Evolutionary conservation across 345 rosid species (phyloP), one percentile per base, ranked within the genome.

Genomic region (Aegle marmelos): DNA sequence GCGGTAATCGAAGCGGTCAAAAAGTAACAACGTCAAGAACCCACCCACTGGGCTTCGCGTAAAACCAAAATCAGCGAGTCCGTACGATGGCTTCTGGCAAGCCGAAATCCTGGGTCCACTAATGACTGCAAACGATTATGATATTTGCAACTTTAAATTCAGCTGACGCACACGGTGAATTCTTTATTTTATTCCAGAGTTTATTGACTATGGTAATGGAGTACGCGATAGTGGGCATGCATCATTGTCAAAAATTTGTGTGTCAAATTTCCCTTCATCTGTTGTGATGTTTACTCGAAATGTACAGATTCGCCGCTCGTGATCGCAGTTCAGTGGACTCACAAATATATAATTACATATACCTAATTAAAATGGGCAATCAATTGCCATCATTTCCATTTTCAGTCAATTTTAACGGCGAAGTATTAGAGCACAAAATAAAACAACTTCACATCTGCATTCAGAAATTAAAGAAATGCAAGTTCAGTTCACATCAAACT

Each of bases 1-100:
- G 22, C 4, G 39, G 59, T 45, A 39, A 41, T 17, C 65, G 31
- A 25, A 28, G 50, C 48, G 25, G 30, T 30, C 62, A 64, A 75
- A 63, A 64, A 64, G 61, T 61, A 63, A 6, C 62, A 75, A 50
- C 33, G 70, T 75, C 71, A 3, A 63, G 25, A 50, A 11, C 70
- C n/a, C 62, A 63, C 70, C 50, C 50, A 13, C 17, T 13, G 5
- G 4, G 16, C 17, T 11, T 45, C 4, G 4, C 50, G 13, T 11
- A 41, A n/a, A 41, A 6, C 50, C 50, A 41, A 41, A 41, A 11
- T 41, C 50, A 41, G 11, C 11, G 50, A 41, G 16, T 3, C 50
- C 11, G 13, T 41, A 3, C 3, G 50, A 11, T 11, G 48, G 50
- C 50, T 41, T 13, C 50, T 41, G 50, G 2, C 10, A 2, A 39